Base-by-base conservation (phyloP, 139 green algal species). In the Coelastrella sp. region DNA sequence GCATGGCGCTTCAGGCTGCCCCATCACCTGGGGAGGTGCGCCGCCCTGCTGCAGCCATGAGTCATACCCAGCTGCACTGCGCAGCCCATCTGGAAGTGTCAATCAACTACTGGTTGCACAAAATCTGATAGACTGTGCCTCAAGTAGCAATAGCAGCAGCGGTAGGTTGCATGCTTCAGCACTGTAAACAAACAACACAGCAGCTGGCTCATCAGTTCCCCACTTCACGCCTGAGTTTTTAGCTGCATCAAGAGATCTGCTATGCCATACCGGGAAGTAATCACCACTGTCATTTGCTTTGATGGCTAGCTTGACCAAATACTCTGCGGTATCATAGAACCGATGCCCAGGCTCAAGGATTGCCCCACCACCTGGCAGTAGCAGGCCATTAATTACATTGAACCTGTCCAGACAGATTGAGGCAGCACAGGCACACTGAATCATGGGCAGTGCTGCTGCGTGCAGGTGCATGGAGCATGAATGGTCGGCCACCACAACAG, bases 281-380 rank as follows among this genome's bases (percentile, higher is more conserved):
- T 97, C 95, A 0, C 96, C 95, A 8, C 93, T 93, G 85, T 98
- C 95, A 78, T 98, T 98, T 74, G 96, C 85, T 8, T 93, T 81
- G 0, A 96, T 73, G 11, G 96, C 92, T 78, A 97, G 85, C 11
- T 96, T 74, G 10, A 96, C 86, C 57, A 98, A 92, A 61, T 89
- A 88, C 0, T 56, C 24, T 4, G 93, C 92, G 6, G 95, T 92
- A 91, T 98, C 96, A 87, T 95, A 98, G 89, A 96, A 98, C n/a
- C 73, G 82, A 85, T 97, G 92, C 12, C 95, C 95, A 0, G 95
- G 93, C 14, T 58, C 68, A 66, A 98, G 89, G 56, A 87, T 89
- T 56, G 95, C 94, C 20, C 92, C 92, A 6, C 96, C 96, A 22
- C 96, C 96, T 3, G 96, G 96, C 58, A 98, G 92, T 24, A 98